A percentile compares a stretch with the other conserved stretches of the same genome.
These are phyloP conservation scores for Pseudomonodictys pantanalensis DNA, from an alignment of 495 filamentous ascomycete species.

Conservation along the genomic window DNA sequence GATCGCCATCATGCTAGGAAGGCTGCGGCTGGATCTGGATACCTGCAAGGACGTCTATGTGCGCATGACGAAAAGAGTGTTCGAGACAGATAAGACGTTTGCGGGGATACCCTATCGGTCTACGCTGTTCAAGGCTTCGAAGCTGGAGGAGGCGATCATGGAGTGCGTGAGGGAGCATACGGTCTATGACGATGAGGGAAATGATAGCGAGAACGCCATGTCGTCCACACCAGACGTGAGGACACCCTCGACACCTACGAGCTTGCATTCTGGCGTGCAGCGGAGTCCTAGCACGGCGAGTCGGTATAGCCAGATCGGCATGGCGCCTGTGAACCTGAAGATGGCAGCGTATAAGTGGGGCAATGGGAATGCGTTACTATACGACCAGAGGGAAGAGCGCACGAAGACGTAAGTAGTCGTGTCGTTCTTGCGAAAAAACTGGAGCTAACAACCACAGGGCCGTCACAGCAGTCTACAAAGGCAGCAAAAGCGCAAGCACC, in stretches of 20 bases:
- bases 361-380: constrained; percentile 65
- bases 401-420: constrained; percentile 78
- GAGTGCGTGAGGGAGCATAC: constrained; percentile 87
- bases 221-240: constrained; percentile 18
- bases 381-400: constrained; percentile 77
- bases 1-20: constrained; percentile 94
- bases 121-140: constrained; percentile 93
- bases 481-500: constrained; percentile 60
- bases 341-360: constrained; percentile 51
- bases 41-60: constrained; percentile 96
- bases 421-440: not conserved
- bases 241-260: constrained; percentile 29
- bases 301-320: constrained; percentile 50
- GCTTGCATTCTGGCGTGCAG: constrained; percentile 18
- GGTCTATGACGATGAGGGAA: constrained; percentile 75
- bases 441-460: constrained; percentile 57
- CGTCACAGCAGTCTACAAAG: constrained; percentile 88
- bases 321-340: constrained; percentile 33
- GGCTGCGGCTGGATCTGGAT: constrained; percentile 86
- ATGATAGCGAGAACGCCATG: constrained; percentile 41
- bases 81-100: constrained; percentile 97
- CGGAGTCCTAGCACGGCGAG: constrained; percentile 57
- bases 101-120: constrained; percentile 90
- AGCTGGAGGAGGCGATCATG: constrained; percentile 88
- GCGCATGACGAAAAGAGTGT: constrained; percentile 87